Evolutionary conservation across 768 basidiomycete genomes (phyloP), one percentile per base, ranked within the genome.

Genomic region (Mycena albidolilacea): DNA sequence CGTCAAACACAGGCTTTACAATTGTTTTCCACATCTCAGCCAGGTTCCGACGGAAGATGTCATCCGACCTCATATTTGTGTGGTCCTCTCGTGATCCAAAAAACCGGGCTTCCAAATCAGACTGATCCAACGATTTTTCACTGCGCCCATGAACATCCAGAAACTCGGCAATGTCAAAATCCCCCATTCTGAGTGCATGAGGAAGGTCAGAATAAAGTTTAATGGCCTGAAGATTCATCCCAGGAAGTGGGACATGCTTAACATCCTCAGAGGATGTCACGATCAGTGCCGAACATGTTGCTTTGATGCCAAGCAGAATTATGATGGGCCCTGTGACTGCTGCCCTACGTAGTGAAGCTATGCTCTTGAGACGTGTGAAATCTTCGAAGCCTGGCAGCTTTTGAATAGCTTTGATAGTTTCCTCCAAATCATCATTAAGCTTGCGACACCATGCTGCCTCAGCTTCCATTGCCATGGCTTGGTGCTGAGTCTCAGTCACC

Each of bases 361-460:
- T 57, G 17, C 46, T 60, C 39, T 50, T 64, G 10, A 77, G 78
- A 15, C 55, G 67, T 7, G 80, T 67, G 54, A 81, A 81, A 58
- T 73, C 67, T 38, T 73, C 67, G 67, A 80, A 80, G 1, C 69
- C 77, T 1, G 76, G 58, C 14, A 78, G 59, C 15, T 23, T 44
- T 37, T 71, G 58, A 38, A 78, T 64, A n/a, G 44, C 58, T 38
- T 43, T 43, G 1, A 79, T 71, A 6, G 79, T 64, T 38, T 66
- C 41, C n/a, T 79, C 73, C 71, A 77, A 76, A 30, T 77, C 71
- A 19, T 74, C 43, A 35, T 77, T 77, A 4, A 80, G 76, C 35
- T 69, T 39, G 19, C 74, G n/a, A 44, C 76, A 79, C 2, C 57
- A 54, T 7, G 41, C 61, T 10, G 65, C 73, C n/a, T n/a, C n/a